phyloP scores from a whole-genome alignment of 2,329 filamentous ascomycete genomes.

The Sporothrix phasma region DNA sequence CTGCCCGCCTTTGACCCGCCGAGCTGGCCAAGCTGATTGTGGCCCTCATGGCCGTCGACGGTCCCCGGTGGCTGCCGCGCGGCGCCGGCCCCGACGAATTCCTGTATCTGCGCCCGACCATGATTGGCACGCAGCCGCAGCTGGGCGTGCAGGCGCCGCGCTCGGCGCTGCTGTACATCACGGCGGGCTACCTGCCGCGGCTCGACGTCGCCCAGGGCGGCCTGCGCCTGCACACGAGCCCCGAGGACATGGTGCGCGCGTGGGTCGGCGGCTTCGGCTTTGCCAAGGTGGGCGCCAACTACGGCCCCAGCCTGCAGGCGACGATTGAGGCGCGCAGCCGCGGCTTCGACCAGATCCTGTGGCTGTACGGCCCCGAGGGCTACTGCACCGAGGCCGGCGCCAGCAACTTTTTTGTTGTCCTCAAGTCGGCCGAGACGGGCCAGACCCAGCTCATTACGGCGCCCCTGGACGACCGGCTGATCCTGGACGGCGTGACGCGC shows the following conservation, averaged over 20 bases:
- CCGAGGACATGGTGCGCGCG: constrained; percentile 74
- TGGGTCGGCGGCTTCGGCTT: constrained; percentile 92
- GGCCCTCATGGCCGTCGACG: constrained; percentile 62
- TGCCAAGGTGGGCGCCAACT: constrained; percentile 89
- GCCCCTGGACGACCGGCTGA: constrained; percentile 70
- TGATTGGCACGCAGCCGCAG: constrained; percentile 73
- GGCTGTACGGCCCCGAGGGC: constrained; percentile 71
- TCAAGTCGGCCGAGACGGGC: constrained; percentile 56
- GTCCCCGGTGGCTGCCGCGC: constrained; percentile 63
- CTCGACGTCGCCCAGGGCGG: constrained; percentile 44
- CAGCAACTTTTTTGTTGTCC: constrained; percentile 84
- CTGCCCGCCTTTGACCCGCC: constrained; percentile 61
- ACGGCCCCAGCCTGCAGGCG: constrained; percentile 72
- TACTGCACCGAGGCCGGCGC: constrained; percentile 86
- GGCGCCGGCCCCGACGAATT: constrained; percentile 53
- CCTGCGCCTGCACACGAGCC: constrained; percentile 67
- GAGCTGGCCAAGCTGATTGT: constrained; percentile 67
- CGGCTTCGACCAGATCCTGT: constrained; percentile 86
- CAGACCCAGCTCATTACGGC: constrained; percentile 68
- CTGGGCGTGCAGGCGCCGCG: constrained; percentile 72
- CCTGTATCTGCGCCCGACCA: constrained; percentile 76
- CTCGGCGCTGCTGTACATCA: constrained; percentile 83
- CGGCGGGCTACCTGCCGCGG: constrained; percentile 53
- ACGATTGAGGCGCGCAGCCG: constrained; percentile 61
- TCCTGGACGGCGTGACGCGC: constrained; percentile 82